Conservation (phyloP, 1,139 yeast species). For the Geotrichum reessii region DNA sequence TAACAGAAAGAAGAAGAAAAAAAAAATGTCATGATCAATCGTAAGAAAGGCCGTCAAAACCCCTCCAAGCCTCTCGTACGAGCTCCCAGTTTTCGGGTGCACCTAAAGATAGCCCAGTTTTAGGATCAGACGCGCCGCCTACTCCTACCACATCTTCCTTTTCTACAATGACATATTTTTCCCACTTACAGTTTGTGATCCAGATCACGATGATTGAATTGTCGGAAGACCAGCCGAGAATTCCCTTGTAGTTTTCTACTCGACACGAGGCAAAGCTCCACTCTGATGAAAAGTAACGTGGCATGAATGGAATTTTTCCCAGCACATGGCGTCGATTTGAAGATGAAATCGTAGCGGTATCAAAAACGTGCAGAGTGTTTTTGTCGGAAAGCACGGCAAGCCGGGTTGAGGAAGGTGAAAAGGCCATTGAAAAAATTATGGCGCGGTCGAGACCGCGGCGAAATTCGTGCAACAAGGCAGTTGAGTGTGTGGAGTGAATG, state of each 20-base stretch:
- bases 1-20: neutral
- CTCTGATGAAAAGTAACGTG: constrained; percentile 72
- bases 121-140: neutral
- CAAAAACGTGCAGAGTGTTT: constrained; percentile 79
- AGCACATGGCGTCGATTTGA: constrained; percentile 61
- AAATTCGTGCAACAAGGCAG: constrained; percentile 73
- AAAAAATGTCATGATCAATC: constrained; percentile 2
- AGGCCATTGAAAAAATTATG: constrained; percentile 70
- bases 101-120: neutral
- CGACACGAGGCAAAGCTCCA: constrained; percentile 89
- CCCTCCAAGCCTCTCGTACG: constrained; percentile 73
- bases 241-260: constrained; percentile 48
- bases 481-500: constrained; percentile 66
- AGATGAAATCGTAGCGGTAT: constrained; percentile 37
- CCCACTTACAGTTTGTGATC: constrained; percentile 70
- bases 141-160: constrained; percentile 29
- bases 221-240: constrained; percentile 74
- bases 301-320: constrained; percentile 61
- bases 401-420: constrained; percentile 67
- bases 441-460: constrained; percentile 88
- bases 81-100: constrained; percentile 48
- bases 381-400: constrained; percentile 86
- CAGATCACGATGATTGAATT: constrained; percentile 64
- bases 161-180: constrained; percentile 67
- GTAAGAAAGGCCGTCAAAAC: constrained; percentile 39